These are phyloP conservation scores for Paecilomyces niveus DNA, from an alignment of 2,329 filamentous ascomycete genomes.

Conservation along the genomic window DNA sequence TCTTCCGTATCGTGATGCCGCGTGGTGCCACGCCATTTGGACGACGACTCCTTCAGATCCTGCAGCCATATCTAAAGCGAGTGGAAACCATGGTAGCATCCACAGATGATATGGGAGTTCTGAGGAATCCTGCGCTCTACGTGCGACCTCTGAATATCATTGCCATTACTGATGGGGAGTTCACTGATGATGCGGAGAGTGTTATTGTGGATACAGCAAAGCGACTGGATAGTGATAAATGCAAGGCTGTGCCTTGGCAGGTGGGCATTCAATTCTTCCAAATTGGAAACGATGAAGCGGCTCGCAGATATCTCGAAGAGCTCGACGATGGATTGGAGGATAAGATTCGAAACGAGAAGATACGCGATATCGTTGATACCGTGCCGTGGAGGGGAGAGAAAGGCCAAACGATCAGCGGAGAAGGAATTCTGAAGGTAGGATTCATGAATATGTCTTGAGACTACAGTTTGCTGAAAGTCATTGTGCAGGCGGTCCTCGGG, in stretches of 20 bases:
- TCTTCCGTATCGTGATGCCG: conserved; percentile 65
- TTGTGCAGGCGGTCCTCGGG: conserved; percentile 55
- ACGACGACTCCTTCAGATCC: conserved; percentile 60
- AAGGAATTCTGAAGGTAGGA: conserved; percentile 64
- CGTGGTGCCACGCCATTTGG: conserved; percentile 67
- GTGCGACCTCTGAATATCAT: conserved; percentile 85
- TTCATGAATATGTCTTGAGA: neutral
- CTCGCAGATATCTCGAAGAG: conserved; percentile 57
- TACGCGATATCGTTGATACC: conserved; percentile 89
- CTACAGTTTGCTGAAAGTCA: neutral
- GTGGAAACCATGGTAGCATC: conserved; percentile 40
- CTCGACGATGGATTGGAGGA: conserved; percentile 68
- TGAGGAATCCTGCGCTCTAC: conserved; percentile 19
- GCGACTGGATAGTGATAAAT: conserved; percentile 54
- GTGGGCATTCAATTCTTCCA: conserved; percentile 95
- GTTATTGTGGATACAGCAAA: conserved; percentile 61
- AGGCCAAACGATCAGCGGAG: conserved; percentile 51
- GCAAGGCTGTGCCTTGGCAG: conserved; percentile 70
- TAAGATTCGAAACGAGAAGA: conserved; percentile 33
- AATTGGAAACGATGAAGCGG: conserved; percentile 66
- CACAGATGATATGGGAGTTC: conserved; percentile 26
- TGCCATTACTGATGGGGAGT: conserved; percentile 80
- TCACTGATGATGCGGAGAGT: conserved; percentile 70
- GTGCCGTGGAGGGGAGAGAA: conserved; percentile 59
- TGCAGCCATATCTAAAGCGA: conserved; percentile 61